Conservation (phyloP, 345 rosid genomes). For the Toxicodendron radicans region DNA sequence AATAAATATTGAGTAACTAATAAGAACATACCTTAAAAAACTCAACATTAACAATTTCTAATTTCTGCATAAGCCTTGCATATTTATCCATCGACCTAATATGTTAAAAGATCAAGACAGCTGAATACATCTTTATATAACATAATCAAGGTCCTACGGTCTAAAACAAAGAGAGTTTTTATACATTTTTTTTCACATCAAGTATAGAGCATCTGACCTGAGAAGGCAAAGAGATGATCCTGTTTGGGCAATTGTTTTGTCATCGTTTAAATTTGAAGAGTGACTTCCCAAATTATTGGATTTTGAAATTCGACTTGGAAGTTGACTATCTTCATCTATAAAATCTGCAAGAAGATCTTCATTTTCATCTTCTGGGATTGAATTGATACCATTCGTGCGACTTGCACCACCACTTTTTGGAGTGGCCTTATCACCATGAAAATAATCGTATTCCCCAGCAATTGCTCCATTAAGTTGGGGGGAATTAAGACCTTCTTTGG, state of each 20-base stretch:
- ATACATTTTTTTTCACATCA: not conserved
- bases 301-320: conserved; percentile 84
- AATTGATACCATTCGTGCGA: conserved; percentile 51
- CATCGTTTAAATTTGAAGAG: conserved; percentile 47
- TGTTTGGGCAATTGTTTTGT: conserved; percentile 79
- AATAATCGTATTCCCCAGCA: conserved; percentile 44
- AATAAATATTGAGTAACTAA: conserved; percentile 5
- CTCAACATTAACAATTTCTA: conserved; percentile 87
- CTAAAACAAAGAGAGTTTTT: not conserved
- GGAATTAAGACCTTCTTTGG: conserved; percentile 48
- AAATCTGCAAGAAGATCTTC: conserved; percentile 98
- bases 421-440: conserved; percentile 41
- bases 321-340: conserved; percentile 99
- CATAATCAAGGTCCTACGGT: not conserved
- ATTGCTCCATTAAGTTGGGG: conserved; percentile 41
- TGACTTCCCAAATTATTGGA: conserved; percentile 37
- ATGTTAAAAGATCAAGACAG: conserved; percentile 30
- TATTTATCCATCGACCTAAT: conserved; percentile 96
- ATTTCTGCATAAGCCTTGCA: conserved; percentile 97
- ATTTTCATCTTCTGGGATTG: conserved; percentile 80
- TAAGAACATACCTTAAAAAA: conserved; percentile 74
- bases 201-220: conserved; percentile 48
- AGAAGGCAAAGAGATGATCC: conserved; percentile 97
- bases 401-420: conserved; percentile 35
- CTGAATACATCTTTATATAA: conserved; percentile 16